These are phyloP conservation scores for Carallia pectinifolia DNA, from an alignment of 345 rosid species.

Conservation along the genomic window DNA sequence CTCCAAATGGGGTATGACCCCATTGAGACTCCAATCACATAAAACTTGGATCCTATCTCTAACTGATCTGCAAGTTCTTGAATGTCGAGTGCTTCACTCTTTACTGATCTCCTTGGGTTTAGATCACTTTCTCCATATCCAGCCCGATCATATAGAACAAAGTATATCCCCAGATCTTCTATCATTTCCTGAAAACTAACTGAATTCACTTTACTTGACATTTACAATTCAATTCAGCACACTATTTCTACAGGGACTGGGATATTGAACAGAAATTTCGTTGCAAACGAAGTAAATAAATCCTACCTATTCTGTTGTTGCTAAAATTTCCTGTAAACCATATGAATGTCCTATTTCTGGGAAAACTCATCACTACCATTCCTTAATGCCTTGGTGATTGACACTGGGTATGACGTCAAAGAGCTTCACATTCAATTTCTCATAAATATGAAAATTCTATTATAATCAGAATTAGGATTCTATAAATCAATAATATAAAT, in stretches of 20 bases:
- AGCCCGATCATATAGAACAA: conserved; percentile 74
- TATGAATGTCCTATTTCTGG: too few species aligned
- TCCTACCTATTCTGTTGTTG: background rate
- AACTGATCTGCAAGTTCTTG: conserved; percentile 74
- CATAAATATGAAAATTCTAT: too few species aligned
- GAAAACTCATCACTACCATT: too few species aligned
- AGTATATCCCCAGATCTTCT: conserved; percentile 61
- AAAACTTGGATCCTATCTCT: conserved; percentile 61
- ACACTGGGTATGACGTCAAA: too few species aligned
- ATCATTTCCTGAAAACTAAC: conserved; percentile 62
- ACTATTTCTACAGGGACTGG: background rate
- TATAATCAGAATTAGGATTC: too few species aligned
- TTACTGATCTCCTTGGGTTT: conserved; percentile 59
- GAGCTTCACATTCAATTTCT: too few species aligned
- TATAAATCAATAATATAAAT: too few species aligned
- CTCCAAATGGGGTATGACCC: conserved; percentile 88
- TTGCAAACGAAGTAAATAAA: background rate
- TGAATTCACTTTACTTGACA: conserved; percentile 12
- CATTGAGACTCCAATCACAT: conserved; percentile 81
- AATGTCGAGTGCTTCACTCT: conserved; percentile 79
- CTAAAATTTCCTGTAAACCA: too few species aligned
- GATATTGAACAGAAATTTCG: background rate
- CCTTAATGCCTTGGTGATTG: too few species aligned
- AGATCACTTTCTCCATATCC: conserved; percentile 92
- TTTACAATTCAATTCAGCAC: background rate